phyloP scores from a whole-genome alignment of 768 basidiomycete genomes.

The Mycena olivaceomarginata region DNA sequence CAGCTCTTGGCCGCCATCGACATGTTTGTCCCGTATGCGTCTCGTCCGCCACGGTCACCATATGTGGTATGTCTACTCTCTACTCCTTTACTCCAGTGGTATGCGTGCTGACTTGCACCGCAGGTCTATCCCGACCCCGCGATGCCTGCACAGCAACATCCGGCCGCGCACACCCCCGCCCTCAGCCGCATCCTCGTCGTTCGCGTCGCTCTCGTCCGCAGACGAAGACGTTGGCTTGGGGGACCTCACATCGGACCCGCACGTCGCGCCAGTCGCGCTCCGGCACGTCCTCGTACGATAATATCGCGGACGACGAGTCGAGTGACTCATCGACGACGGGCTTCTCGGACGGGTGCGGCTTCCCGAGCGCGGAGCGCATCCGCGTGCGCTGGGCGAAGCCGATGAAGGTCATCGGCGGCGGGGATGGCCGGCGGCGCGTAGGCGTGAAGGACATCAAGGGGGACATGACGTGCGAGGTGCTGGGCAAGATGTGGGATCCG shows the following conservation, averaged over 20 bases:
- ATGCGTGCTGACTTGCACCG: slow-evolving; percentile 12
- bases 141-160: slow-evolving; percentile 86
- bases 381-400: slow-evolving; percentile 88
- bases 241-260: slow-evolving; percentile 87
- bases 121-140: slow-evolving; percentile 86
- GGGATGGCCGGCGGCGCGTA: slow-evolving; percentile 78
- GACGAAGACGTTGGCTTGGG: slow-evolving; percentile 82
- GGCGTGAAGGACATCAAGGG: slow-evolving; percentile 82
- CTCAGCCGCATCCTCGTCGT: slow-evolving; percentile 69
- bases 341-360: slow-evolving; percentile 78
- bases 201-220: slow-evolving; percentile 85
- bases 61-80: slow-evolving; percentile 72
- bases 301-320: slow-evolving; percentile 90
- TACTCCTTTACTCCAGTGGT: not conserved
- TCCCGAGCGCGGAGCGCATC: slow-evolving; percentile 85
- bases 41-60: slow-evolving; percentile 82
- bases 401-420: slow-evolving; percentile 63
- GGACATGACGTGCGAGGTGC: slow-evolving; percentile 78
- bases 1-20: slow-evolving; percentile 91
- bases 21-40: slow-evolving; percentile 82
- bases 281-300: slow-evolving; percentile 70
- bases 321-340: slow-evolving; percentile 79
- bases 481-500: slow-evolving; percentile 67
- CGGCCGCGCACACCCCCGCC: slow-evolving; percentile 86
- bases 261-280: slow-evolving; percentile 73